A percentile compares a stretch with the other conserved stretches of the same genome.
These are phyloP conservation scores for Candida pseudofarinosa DNA, from an alignment of 805 yeast genomes.

Conservation along the genomic window DNA sequence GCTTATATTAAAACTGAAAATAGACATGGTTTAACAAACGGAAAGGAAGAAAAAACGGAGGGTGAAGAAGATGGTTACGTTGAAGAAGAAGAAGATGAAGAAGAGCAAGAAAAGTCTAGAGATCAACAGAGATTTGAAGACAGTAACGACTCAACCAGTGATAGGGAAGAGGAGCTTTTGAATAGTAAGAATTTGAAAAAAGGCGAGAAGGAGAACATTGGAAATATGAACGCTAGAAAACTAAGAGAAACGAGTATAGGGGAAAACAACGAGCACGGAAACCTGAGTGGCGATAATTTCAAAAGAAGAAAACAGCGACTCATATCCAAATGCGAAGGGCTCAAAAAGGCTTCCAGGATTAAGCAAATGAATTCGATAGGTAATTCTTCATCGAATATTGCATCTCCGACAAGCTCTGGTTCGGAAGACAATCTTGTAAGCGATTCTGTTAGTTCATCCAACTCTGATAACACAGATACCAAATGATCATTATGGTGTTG, in stretches of 20 bases:
- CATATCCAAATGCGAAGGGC: slow-evolving; percentile 19
- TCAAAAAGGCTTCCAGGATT: slow-evolving; percentile 21
- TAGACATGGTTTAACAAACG: no score
- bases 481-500: no score
- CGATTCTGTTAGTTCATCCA: slow-evolving; percentile 1
- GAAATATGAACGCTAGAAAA: background rate
- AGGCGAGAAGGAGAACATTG: slow-evolving; percentile 3
- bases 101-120: background rate
- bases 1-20: no score
- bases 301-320: slow-evolving; percentile 20
- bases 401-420: slow-evolving; percentile 5
- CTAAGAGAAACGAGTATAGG: background rate
- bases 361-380: slow-evolving; percentile 19
- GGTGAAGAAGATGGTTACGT: slow-evolving; percentile 1
- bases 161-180: background rate
- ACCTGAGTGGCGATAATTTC: slow-evolving; percentile 10
- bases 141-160: background rate
- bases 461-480: background rate
- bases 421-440: slow-evolving; percentile 5
- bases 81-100: background rate
- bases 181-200: background rate
- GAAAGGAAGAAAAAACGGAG: slow-evolving; percentile 4
- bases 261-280: background rate
- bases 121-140: background rate
- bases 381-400: slow-evolving; percentile 15